phyloP scores from a whole-genome alignment of 1,139 yeast genomes.

The Pichia sp. region DNA sequence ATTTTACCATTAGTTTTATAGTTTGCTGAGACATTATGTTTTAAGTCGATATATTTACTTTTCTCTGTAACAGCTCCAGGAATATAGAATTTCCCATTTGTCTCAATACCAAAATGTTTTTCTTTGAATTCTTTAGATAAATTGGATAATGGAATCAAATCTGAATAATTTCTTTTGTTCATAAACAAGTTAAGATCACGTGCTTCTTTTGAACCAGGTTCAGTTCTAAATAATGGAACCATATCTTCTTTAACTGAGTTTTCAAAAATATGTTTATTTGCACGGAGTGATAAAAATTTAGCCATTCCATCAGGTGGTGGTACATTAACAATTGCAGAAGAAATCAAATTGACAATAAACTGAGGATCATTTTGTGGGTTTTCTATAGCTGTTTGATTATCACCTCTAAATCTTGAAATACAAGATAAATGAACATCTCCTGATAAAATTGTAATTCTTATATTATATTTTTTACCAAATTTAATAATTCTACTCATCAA shows the following conservation, averaged over 20 bases:
- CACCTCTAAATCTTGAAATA: conserved; percentile 68
- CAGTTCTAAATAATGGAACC: conserved; percentile 60
- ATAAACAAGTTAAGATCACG: conserved; percentile 57
- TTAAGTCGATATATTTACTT: background rate
- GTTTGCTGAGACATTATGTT: conserved; percentile 1
- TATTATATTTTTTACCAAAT: conserved; percentile 51
- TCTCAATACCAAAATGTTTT: conserved; percentile 9
- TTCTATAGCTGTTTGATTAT: conserved; percentile 36
- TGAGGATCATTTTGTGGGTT: conserved; percentile 66
- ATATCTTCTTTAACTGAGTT: conserved; percentile 53
- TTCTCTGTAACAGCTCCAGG: conserved; percentile 11
- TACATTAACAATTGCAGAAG: conserved; percentile 85
- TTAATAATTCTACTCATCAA: conserved; percentile 24
- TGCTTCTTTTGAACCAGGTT: conserved; percentile 33
- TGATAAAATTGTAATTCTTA: conserved; percentile 74
- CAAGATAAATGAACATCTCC: conserved; percentile 94
- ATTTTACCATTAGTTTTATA: conserved; percentile 19
- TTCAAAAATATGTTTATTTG: conserved; percentile 63
- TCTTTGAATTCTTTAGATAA: conserved; percentile 16
- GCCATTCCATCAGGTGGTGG: conserved; percentile 94
- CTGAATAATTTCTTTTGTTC: conserved; percentile 77
- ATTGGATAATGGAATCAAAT: conserved; percentile 39
- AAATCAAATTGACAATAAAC: conserved; percentile 73
- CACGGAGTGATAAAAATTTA: conserved; percentile 51
- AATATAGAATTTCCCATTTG: conserved; percentile 10